Conservation (phyloP, 768 basidiomycete species). For the Lentinula sp. region DNA sequence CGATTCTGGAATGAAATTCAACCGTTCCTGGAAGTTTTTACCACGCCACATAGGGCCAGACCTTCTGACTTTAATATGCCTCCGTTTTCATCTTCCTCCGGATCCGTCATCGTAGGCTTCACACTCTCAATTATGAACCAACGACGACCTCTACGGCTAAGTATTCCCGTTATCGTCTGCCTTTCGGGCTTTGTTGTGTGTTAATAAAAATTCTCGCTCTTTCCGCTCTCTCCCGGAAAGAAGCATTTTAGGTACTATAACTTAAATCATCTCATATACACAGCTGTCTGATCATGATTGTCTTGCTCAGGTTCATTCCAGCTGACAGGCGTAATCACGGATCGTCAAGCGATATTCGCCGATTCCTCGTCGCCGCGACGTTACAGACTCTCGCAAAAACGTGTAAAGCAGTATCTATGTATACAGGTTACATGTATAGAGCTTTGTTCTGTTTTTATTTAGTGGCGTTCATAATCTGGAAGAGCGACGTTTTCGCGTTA, state of each 20-base stretch:
- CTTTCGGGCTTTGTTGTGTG: not conserved
- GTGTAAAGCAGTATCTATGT: not conserved
- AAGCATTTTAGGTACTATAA: not conserved
- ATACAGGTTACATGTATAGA: not conserved
- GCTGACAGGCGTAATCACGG: not conserved
- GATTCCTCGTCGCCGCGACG: not conserved
- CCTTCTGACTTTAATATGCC: not conserved
- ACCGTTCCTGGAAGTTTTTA: not conserved
- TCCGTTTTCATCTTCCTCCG: not conserved
- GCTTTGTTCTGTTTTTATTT: not conserved
- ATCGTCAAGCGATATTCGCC: not conserved
- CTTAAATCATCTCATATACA: not conserved
- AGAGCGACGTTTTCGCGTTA: not conserved
- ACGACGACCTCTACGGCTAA: not conserved
- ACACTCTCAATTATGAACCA: not conserved
- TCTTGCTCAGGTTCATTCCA: not conserved
- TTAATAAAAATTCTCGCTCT: not conserved
- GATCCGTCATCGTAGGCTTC: not conserved
- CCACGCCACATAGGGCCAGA: not conserved
- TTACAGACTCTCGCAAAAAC: not conserved
- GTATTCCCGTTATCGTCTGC: not conserved
- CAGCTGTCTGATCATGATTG: not conserved
- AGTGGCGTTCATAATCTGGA: not conserved
- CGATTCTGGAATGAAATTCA: not conserved
- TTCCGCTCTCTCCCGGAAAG: not conserved